Base-by-base conservation (phyloP, 1,139 yeast species). In the Lodderomyces parapsilosis region DNA sequence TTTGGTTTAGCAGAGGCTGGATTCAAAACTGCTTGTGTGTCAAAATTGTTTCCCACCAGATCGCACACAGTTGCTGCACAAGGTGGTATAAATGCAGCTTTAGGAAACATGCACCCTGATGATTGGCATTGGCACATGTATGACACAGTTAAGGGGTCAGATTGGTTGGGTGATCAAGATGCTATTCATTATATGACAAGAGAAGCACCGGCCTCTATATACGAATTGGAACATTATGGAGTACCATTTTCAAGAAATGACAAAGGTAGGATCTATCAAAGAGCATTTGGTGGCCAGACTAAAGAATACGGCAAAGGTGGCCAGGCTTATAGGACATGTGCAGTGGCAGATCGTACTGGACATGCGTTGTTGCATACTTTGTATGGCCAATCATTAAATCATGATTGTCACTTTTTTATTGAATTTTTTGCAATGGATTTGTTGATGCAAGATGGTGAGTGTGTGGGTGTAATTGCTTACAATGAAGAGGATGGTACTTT, bases 81-180 rank as follows among this genome's bases (percentile, higher is more conserved):
- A 71, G 99, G 99, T 70, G 99, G 99, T 71, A 93, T 93, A 71
- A 93, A 93, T 60, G 99, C 99, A 56, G 99, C 99, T 33, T 77
- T 93, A 51, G 93, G 94, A 52, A 93, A 93, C 76, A 91, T 93
- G 96, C 98, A 93, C 74, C 77, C 80, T 56, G 99, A 93, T 68
- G 93, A 91, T 74, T 93, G 99, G 99, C 94, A 87, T 68, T 93
- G 98, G 98, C 99, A 93, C 71, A 91, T 93, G 97, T 91, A 91
- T 71, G 99, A 91, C 64, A 93, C 99, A 60, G 98, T 93, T 59
- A 93, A 93, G 75, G 99, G 99, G 50, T 89, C 97, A 11, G 99
- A 93, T 73, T 93, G 99, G 99, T 80, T 93, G 51, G 99, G 99
- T 58, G 99, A 93, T 71, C 99, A 93, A 73, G 98, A 93, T 63